Evolutionary conservation across 176 grass and related monocot genomes (phyloP).

Genomic region (Stipa capillata): DNA sequence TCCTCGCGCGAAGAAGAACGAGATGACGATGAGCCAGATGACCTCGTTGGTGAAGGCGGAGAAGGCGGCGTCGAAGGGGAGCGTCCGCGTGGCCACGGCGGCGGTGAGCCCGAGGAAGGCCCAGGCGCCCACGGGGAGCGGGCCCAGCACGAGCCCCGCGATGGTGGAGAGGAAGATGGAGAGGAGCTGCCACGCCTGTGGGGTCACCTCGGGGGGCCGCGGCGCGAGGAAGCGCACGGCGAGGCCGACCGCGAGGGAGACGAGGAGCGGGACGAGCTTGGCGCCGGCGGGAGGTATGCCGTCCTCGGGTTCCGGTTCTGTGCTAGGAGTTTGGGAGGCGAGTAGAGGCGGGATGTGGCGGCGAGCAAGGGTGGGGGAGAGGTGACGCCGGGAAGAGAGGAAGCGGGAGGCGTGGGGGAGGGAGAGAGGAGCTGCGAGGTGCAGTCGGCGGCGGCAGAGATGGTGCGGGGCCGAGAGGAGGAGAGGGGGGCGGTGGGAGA

Average conservation of each 20-base stretch:
- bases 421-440: not conserved
- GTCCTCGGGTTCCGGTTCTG: not conserved
- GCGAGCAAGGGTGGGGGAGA: conserved; percentile 2
- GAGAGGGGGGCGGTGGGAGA: conserved; percentile 23
- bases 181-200: conserved; percentile 87
- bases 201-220: conserved; percentile 47
- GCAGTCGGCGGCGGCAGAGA: conserved; percentile 7
- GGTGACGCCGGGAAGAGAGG: conserved; percentile 1
- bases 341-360: conserved; percentile 7
- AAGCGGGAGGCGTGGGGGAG: not conserved
- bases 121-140: conserved; percentile 89
- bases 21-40: conserved; percentile 97
- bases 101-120: conserved; percentile 85
- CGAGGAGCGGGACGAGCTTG: conserved; percentile 45
- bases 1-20: conserved; percentile 86
- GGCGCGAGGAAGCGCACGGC: conserved; percentile 64
- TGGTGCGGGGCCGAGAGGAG: not conserved
- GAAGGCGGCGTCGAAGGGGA: conserved; percentile 77
- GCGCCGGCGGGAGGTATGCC: not conserved
- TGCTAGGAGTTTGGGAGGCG: not conserved
- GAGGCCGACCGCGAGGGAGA: conserved; percentile 69
- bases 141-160: conserved; percentile 71
- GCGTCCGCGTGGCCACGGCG: conserved; percentile 65
- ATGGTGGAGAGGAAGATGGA: conserved; percentile 89
- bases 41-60: conserved; percentile 90